Percentiles rank a stretch among this genome's conserved stretches.
Conservation (phyloP, 768 basidiomycete species). For the Leccinellum rugosiceps region DNA sequence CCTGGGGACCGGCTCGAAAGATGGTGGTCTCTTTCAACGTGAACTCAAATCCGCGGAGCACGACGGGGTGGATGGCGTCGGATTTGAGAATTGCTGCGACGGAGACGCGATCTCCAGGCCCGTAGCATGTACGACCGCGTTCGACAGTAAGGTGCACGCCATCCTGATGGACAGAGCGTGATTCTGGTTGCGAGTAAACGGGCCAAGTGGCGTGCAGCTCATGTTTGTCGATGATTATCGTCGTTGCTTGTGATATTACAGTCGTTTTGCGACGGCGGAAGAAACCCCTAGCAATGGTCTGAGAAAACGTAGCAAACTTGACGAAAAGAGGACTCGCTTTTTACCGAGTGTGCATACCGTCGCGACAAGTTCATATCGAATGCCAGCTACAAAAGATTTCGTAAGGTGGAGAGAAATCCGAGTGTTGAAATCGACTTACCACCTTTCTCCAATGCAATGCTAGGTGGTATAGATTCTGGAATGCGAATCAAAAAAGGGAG, state of each 20-base stretch:
- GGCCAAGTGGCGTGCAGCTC: constrained; percentile 95
- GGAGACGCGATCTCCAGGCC: constrained; percentile 78
- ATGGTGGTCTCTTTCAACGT: constrained; percentile 74
- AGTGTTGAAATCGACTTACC: constrained; percentile 38
- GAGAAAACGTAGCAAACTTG: not conserved
- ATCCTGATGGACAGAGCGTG: constrained; percentile 61
- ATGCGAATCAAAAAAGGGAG: constrained; percentile 88
- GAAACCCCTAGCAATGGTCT: constrained; percentile 48
- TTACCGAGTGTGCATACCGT: constrained; percentile 85
- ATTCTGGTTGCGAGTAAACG: constrained; percentile 76
- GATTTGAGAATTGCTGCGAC: constrained; percentile 72
- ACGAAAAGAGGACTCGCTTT: constrained; percentile 45
- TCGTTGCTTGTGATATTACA: constrained; percentile 61
- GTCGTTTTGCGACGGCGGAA: constrained; percentile 76
- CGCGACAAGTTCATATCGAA: constrained; percentile 88
- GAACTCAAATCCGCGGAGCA: constrained; percentile 82
- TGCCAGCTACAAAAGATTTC: constrained; percentile 56
- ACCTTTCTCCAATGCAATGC: constrained; percentile 72
- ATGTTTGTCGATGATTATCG: constrained; percentile 88
- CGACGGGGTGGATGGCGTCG: constrained; percentile 61
- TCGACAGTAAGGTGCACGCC: constrained; percentile 74
- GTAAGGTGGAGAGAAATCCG: not conserved
- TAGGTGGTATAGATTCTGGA: constrained; percentile 89
- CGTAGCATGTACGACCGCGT: constrained; percentile 75
- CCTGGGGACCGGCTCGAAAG: constrained; percentile 61